phyloP scores from a whole-genome alignment of 306 rosid species.

The Arachis stenosperma region DNA sequence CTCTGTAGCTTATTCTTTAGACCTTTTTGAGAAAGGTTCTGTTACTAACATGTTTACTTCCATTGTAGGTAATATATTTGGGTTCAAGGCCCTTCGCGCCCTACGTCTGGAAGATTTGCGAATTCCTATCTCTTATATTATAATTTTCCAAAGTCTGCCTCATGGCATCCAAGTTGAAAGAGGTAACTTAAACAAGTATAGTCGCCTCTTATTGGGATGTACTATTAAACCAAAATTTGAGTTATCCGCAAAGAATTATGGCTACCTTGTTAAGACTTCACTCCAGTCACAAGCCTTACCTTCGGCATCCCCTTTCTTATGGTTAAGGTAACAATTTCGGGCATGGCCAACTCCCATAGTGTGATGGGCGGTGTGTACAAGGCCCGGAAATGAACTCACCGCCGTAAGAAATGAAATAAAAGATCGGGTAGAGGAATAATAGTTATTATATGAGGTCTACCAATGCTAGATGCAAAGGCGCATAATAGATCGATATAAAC shows the following conservation, averaged over 20 bases:
- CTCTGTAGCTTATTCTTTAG: neutral
- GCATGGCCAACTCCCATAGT: neutral
- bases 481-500: too few relatives aligned
- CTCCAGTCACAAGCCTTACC: neutral
- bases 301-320: neutral
- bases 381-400: neutral
- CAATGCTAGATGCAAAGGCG: too few relatives aligned
- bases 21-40: constrained; percentile 11
- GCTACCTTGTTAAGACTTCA: neutral
- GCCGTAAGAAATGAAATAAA: too few relatives aligned
- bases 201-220: too few relatives aligned
- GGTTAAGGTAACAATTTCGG: neutral
- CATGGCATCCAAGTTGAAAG: too few relatives aligned
- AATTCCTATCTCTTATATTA: neutral
- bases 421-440: too few relatives aligned
- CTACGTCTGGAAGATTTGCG: neutral
- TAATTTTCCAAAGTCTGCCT: too few relatives aligned
- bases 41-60: neutral
- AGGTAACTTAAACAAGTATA: too few relatives aligned
- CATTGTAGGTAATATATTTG: neutral
- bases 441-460: too few relatives aligned
- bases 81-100: neutral
- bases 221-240: too few relatives aligned
- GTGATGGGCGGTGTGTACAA: neutral
- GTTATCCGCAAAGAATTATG: neutral